Evolutionary conservation across 352 stramenopile species (phyloP), one percentile per base, ranked within the genome.

Genomic region (Pythium periplocum): DNA sequence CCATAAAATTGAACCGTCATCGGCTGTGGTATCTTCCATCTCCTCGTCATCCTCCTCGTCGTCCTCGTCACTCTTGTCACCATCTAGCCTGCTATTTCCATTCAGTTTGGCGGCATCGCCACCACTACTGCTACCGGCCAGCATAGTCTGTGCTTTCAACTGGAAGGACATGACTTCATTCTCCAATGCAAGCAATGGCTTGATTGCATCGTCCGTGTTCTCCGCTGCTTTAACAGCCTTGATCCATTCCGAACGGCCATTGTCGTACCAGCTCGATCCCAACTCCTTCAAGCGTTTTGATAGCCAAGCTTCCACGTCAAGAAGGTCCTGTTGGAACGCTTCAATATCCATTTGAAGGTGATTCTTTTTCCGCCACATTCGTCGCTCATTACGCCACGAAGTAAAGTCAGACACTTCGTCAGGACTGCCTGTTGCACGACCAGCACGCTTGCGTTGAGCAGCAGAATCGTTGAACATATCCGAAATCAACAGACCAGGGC

Each of bases 31-130:
- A 33, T 90, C 83, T 11, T 81, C 63, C 4, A 71, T 55, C 6
- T 86, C 84, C 12, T 93, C 84, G 1, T 93, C 82, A 17, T 93
- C 68, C n/a, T 73, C 64, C 10, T 71, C 78, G 2, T 87, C 74
- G 42, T 92, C 78, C 12, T 87, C 73, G 11, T 90, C 78, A 43
- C 66, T 80, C 51, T 81, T 85, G n/a, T 86, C 73, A 6, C 86
- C 57, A 26, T 87, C 70, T 12, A 64, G 63, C 5, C 26, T 41
- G 3, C 8, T 32, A 45, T n/a, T 38, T 7, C 17, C 17, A 26
- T 26, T 26, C 57, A n/a, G 17, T 57, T 59, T 35, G 51, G 31
- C 9, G 40, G 4, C 37, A 10, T 7, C 34, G 48, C 44, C 37
- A 32, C 11, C 39, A 57, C 8, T 33, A 30, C 44, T 33, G 30